phyloP scores from a whole-genome alignment of 2,329 filamentous ascomycete genomes.

The Aspergillus chevalieri region DNA sequence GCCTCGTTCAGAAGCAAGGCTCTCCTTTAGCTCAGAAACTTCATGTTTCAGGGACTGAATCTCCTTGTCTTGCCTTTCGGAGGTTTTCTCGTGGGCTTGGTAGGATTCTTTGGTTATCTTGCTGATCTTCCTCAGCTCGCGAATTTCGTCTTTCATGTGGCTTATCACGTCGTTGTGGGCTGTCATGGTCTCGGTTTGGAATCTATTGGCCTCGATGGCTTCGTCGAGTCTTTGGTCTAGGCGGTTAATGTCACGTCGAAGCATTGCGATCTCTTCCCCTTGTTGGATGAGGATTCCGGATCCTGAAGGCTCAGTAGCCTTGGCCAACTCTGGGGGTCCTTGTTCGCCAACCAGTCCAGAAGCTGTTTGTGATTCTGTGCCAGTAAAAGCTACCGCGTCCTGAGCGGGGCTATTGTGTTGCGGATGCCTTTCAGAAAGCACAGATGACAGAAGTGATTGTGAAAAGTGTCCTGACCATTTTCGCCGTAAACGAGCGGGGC shows the following conservation, averaged over 20 bases:
- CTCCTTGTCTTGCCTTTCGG: background rate
- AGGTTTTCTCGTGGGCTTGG: background rate
- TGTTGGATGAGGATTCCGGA: background rate
- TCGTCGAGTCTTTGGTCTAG: too few species aligned
- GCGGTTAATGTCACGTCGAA: too few species aligned
- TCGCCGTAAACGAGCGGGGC: background rate
- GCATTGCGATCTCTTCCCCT: background rate
- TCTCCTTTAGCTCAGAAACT: background rate
- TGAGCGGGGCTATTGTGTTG: background rate
- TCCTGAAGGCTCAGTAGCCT: background rate
- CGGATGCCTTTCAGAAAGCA: background rate
- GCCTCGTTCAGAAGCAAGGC: too few species aligned
- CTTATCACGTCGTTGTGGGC: background rate
- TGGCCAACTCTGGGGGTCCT: too few species aligned
- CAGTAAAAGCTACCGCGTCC: background rate
- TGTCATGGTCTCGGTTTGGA: slow-evolving; percentile 14
- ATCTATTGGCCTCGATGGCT: background rate
- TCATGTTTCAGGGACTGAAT: background rate
- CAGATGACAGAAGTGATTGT: background rate
- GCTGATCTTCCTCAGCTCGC: background rate
- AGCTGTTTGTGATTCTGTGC: background rate
- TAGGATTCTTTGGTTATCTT: background rate
- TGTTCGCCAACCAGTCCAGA: background rate
- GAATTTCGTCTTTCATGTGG: background rate
- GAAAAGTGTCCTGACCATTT: background rate